These are phyloP conservation scores for Debaryomyces subglobosus DNA, from an alignment of 1,139 yeast species.

Conservation along the genomic window DNA sequence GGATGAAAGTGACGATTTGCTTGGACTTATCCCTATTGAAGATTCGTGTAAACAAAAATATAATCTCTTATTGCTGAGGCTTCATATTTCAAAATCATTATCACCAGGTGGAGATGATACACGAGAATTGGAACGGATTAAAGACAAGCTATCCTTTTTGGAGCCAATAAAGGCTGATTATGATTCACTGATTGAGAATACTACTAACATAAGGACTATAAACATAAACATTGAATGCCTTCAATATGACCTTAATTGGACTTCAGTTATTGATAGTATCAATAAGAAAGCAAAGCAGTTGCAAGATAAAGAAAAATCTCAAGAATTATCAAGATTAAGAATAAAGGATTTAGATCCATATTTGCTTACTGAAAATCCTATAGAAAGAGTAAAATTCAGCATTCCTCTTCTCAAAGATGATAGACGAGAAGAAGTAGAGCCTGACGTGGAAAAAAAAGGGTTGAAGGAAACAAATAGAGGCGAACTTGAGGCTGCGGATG, in stretches of 20 bases:
- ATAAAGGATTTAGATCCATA: slow-evolving; percentile 52
- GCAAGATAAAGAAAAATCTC: slow-evolving; percentile 36
- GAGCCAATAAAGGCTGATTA: slow-evolving; percentile 34
- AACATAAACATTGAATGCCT: slow-evolving; percentile 10
- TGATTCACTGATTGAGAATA: slow-evolving; percentile 21
- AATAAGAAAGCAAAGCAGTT: slow-evolving; percentile 31
- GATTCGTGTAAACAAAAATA: slow-evolving; percentile 15
- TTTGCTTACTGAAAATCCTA: slow-evolving; percentile 47
- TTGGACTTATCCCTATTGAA: slow-evolving; percentile 39
- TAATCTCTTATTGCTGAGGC: slow-evolving; percentile 7
- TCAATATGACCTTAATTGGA: slow-evolving; percentile 31
- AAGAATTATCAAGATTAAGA: slow-evolving; percentile 38
- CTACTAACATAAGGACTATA: slow-evolving; percentile 11
- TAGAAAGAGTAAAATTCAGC: slow-evolving; percentile 42
- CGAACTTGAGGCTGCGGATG: background rate
- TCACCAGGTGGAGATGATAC: background rate
- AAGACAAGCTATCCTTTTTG: slow-evolving; percentile 28
- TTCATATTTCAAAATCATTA: background rate
- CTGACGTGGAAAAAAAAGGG: background rate
- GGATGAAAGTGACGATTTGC: slow-evolving; percentile 48
- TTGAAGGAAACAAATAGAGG: background rate
- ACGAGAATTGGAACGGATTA: slow-evolving; percentile 7
- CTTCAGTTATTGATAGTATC: slow-evolving; percentile 27
- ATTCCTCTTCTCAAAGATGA: slow-evolving; percentile 10
- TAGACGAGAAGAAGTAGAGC: background rate